Conservation (phyloP, 345 rosid genomes). For the Populus alba region DNA sequence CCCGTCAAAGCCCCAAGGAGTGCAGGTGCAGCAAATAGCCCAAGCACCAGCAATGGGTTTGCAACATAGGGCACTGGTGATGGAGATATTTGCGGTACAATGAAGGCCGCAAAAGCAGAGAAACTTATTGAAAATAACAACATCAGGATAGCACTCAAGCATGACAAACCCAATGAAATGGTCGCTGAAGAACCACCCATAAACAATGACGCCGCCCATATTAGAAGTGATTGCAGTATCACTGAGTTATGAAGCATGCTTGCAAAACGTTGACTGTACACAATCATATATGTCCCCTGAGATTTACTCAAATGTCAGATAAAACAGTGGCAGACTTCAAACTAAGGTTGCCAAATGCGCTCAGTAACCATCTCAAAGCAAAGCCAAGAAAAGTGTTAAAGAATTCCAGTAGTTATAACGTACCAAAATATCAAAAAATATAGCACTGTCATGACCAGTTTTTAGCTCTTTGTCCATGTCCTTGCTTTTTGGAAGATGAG, state of each 20-base stretch:
- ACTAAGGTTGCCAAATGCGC: background rate
- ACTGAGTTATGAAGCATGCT: slow-evolving; percentile 74
- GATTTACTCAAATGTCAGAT: slow-evolving; percentile 25
- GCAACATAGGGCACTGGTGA: slow-evolving; percentile 83
- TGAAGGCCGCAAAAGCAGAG: slow-evolving; percentile 60
- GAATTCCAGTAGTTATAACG: slow-evolving; percentile 16
- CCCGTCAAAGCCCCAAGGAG: slow-evolving; percentile 82
- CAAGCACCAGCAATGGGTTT: slow-evolving; percentile 71
- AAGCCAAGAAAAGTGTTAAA: slow-evolving; percentile 10
- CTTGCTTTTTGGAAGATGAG: slow-evolving; percentile 47
- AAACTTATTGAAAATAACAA: slow-evolving; percentile 75
- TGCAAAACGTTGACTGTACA: slow-evolving; percentile 62
- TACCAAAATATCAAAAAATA: slow-evolving; percentile 89
- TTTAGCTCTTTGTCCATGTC: slow-evolving; percentile 35
- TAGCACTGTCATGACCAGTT: slow-evolving; percentile 39
- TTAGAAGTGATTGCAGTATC: slow-evolving; percentile 74
- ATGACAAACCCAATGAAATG: slow-evolving; percentile 60
- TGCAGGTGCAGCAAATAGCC: slow-evolving; percentile 89
- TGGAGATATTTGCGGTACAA: slow-evolving; percentile 65
- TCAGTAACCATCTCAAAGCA: slow-evolving; percentile 3
- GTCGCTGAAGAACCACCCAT: slow-evolving; percentile 88
- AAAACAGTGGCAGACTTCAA: slow-evolving; percentile 6
- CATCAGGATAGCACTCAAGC: slow-evolving; percentile 59
- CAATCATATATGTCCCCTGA: slow-evolving; percentile 83
- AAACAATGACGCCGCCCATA: slow-evolving; percentile 72